Base-by-base conservation (phyloP, 257 asterid genomes). In the Anisodus acutangulus region DNA sequence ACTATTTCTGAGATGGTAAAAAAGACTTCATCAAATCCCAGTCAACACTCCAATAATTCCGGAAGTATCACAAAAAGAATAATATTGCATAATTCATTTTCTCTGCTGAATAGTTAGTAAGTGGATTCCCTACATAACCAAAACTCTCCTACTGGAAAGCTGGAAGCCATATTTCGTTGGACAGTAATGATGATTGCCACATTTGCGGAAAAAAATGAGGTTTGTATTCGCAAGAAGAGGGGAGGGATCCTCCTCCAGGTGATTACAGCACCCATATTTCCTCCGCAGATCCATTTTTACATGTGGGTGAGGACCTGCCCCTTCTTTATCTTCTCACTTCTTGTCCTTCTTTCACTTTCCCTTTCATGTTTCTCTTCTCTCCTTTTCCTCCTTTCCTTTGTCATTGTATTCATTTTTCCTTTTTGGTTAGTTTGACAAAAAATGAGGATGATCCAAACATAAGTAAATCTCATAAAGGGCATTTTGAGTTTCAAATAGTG, bases 401-500 rank as follows among this genome's bases (percentile, higher is more conserved):
- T 11, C 39, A 72, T 45, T 72, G 57, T 72, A 72, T 47, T 47
- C 80, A 19, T 19, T 13, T 16, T 49, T 72, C 35, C 80, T 49
- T 74, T 47, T 47, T 11, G 10, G 12, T n/a, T 11, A 19, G 19
- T 71, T 74, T 74, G 60, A 74, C 41, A 10, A 74, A 64, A 74
- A 51, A 74, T 19, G 19, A 49, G 80, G 80, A 74, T 49, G 41
- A 43, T 74, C 80, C 80, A 22, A 39, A 64, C 26, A 49, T 47
- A 37, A 19, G 45, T 26, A 76, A 12, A 76, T 51, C 13, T 26
- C 81, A 76, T 12, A 63, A 31, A 76, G 62, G 47, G 22, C 64
- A 26, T 76, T 53, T 19, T 6, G 26, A 79, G 74, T 63, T 19
- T 69, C 71, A 16, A n/a, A 82, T 71, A 72, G 82, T 54, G 83